A percentile compares a stretch with the other conserved stretches of the same genome.
These are phyloP conservation scores for Nosema muscidifuracis DNA, from an alignment of 371 early-diverging fungal genomes.

Conservation along the genomic window DNA sequence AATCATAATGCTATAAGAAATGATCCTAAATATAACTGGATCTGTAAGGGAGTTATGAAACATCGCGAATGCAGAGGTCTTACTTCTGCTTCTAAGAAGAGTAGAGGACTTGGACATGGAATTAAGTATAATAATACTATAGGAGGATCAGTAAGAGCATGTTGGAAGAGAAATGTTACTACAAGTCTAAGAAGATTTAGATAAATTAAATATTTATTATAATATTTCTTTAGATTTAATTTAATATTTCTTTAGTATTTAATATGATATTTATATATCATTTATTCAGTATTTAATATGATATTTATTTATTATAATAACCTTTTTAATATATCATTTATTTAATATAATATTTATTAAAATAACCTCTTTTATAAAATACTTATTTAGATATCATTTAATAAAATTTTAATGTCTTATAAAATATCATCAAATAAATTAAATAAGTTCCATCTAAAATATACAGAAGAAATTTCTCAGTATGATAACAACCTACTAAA, in stretches of 20 bases:
- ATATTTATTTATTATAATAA: too few relatives aligned
- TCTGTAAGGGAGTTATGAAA: constrained; percentile 87
- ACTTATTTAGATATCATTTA: background rate
- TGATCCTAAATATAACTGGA: constrained; percentile 96
- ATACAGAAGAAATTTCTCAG: background rate
- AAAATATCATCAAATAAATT: background rate
- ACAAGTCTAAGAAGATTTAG: constrained; percentile 66
- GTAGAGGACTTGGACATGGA: constrained; percentile 90
- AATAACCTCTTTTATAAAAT: too few relatives aligned
- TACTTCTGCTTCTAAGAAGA: constrained; percentile 87
- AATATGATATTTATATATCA: too few relatives aligned
- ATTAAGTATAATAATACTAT: constrained; percentile 90
- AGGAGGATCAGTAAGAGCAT: constrained; percentile 81
- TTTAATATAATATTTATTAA: too few relatives aligned
- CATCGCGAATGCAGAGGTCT: constrained; percentile 93
- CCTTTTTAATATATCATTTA: too few relatives aligned
- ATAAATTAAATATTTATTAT: constrained; percentile 42
- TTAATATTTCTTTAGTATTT: too few relatives aligned
- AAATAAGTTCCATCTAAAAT: background rate
- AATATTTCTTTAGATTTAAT: background rate
- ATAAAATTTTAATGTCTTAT: background rate
- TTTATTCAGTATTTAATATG: too few relatives aligned
- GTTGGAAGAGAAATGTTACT: constrained; percentile 69
- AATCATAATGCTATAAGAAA: constrained; percentile 87
- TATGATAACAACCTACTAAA: background rate